Evolutionary conservation across 2,329 filamentous ascomycete species (phyloP).

Genomic region (Calonectria pauciramosa): DNA sequence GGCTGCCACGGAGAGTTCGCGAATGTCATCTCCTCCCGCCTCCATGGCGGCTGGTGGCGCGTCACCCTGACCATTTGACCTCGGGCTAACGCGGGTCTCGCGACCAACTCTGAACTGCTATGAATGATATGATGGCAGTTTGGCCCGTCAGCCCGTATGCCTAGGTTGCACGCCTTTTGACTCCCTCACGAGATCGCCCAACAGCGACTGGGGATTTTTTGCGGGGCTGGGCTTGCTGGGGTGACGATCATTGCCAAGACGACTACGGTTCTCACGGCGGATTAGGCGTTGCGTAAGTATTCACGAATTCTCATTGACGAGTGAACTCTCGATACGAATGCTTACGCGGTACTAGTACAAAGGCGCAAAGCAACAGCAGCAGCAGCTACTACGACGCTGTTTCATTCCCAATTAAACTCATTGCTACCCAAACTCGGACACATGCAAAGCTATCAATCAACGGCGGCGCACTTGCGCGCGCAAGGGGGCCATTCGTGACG

Average conservation of each 20-base stretch:
- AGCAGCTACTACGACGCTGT: not conserved
- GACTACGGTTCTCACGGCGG: not conserved
- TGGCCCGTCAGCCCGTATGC: not conserved
- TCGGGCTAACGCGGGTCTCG: constrained; percentile 16
- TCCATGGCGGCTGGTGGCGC: constrained; percentile 17
- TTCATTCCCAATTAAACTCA: constrained; percentile 2
- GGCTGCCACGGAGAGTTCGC: not conserved
- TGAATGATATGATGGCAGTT: not conserved
- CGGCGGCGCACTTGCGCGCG: not conserved
- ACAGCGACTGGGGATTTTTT: not conserved
- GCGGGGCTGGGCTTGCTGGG: not conserved
- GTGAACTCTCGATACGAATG: no score
- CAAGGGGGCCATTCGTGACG: not conserved
- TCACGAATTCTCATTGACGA: not conserved
- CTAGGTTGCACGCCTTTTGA: not conserved
- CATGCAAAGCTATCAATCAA: not conserved
- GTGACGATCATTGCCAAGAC: constrained; percentile 9
- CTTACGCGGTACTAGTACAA: not conserved
- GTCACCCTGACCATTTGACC: not conserved
- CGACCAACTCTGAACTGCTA: not conserved
- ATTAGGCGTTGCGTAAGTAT: not conserved
- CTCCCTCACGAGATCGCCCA: not conserved
- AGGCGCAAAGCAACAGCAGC: not conserved
- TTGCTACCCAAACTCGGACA: constrained; percentile 1
- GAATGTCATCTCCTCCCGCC: constrained; percentile 19